Evolutionary conservation across 306 rosid genomes (phyloP).

Genomic region (Begonia loranthoides): DNA sequence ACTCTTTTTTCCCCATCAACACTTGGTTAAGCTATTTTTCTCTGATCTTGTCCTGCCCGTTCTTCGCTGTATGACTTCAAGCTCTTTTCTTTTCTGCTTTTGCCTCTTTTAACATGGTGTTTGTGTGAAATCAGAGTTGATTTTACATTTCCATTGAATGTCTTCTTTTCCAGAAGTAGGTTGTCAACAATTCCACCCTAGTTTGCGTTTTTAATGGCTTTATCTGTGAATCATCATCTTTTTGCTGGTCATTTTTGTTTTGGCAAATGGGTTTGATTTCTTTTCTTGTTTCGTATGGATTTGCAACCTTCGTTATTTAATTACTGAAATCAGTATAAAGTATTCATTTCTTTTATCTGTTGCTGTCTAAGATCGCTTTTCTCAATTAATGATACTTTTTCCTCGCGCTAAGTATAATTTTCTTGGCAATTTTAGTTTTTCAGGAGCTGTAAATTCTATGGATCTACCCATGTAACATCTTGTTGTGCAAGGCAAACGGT

Average conservation of each 20-base stretch:
- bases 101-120: background rate
- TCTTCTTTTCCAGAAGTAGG: background rate
- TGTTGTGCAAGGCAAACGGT: background rate
- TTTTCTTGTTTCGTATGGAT: constrained; percentile 4
- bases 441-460: background rate
- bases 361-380: background rate
- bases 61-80: background rate
- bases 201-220: background rate
- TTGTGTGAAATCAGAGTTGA: background rate
- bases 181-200: background rate
- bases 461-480: constrained; percentile 6
- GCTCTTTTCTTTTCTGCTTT: background rate
- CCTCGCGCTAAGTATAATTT: background rate
- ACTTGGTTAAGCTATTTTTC: background rate
- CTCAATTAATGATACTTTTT: background rate
- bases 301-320: background rate
- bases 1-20: background rate
- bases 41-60: background rate
- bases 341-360: background rate
- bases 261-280: constrained; percentile 10
- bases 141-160: background rate
- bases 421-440: constrained; percentile 3
- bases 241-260: background rate
- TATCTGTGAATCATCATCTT: constrained; percentile 1
- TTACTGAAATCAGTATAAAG: constrained; percentile 1